Base-by-base conservation (phyloP, 306 rosid species). In the Quercus suber region DNA sequence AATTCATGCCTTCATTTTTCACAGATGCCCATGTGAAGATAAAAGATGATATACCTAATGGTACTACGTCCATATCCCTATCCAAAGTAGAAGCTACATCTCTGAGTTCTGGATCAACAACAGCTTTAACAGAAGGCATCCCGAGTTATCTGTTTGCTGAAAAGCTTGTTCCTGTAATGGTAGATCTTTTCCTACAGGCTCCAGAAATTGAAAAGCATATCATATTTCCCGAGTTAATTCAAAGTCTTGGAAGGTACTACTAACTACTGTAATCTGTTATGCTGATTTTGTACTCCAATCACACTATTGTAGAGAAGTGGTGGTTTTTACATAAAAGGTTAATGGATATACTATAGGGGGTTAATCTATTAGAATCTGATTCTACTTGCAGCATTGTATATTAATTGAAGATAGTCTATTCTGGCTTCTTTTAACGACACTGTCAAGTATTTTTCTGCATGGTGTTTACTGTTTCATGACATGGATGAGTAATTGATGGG, bases 191-290 rank as follows among this genome's bases (percentile, higher is more conserved):
- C 75, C 84, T 95, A 77, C 91, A 83, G 81, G 92, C 97, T 52
- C 92, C 98, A 68, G 88, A 80, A 49, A 86, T 88, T 84, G 97
- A 92, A 80, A 95, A 91, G 82, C 84, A 84, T 77, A 89, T 88
- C 73, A 78, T 92, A 79, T 92, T 92, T 89, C 97, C 99, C 63
- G 99, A 95, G 86, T 79, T 95, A 71, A 89, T 95, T 84, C 99
- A 90, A 89, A 81, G 96, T 86, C 89, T 95, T 8, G 98, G 93
- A 86, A 92, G 99, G 99, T 95, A 92, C 86, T 95, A 92, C 86
- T 78, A 69, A 56, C 63, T 75, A 68, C 79, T 74, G 81, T 81
- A 17, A 30, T 76, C 28, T 74, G 79, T 81, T 31, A 69, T 73
- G 64, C 71, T 70, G 69, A 25, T 30, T 55, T 59, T 79, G 73